Conservation (phyloP, 169 alveolate genomes). For the Cryptosporidium xiaoi region DNA sequence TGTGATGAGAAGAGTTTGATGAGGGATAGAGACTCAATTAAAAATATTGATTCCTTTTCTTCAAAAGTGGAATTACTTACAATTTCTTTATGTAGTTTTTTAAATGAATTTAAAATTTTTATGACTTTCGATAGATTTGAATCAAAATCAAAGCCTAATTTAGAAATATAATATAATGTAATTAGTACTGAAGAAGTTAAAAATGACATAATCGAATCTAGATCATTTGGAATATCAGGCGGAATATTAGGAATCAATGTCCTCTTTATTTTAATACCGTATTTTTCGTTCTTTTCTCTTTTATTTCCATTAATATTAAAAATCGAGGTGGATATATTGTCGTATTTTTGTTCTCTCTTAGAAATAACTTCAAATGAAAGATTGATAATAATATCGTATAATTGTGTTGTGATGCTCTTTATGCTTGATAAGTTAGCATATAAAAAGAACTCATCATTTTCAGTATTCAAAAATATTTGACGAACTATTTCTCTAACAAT, state of each 20-base stretch:
- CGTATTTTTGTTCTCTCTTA: conserved; percentile 45
- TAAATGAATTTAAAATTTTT: conserved; percentile 7
- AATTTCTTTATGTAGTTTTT: conserved; percentile 16
- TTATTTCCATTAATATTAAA: conserved; percentile 5
- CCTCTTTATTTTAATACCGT: conserved; percentile 24
- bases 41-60: neutral
- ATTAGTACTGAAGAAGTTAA: conserved; percentile 21
- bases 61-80: neutral
- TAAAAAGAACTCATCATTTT: neutral
- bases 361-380: conserved; percentile 29
- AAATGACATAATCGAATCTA: conserved; percentile 32
- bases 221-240: conserved; percentile 8
- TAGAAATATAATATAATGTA: conserved; percentile 10
- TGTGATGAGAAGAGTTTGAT: neutral
- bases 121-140: neutral
- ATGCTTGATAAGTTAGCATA: neutral
- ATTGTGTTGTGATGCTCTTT: neutral
- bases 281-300: neutral
- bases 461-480: conserved; percentile 11
- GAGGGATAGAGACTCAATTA: conserved; percentile 13
- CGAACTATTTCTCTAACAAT: conserved; percentile 21
- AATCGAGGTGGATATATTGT: conserved; percentile 9
- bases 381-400: neutral
- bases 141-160: conserved; percentile 2
- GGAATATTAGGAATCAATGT: conserved; percentile 50